Evolutionary conservation across 768 basidiomycete genomes (phyloP).

Genomic region (Leccinum disarticulatum): DNA sequence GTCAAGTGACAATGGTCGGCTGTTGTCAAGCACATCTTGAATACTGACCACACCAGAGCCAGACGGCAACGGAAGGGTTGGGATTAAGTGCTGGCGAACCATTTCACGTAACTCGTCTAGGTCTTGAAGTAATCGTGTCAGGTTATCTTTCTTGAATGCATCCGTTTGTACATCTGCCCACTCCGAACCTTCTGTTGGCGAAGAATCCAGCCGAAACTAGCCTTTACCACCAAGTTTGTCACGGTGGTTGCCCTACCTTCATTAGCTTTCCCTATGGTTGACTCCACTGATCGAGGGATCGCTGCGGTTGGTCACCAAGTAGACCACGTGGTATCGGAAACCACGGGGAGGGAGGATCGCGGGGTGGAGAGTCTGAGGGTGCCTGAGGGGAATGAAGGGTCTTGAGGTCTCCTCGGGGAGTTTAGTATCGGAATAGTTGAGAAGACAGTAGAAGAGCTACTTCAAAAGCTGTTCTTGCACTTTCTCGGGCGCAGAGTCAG

Average conservation of each 20-base stretch:
- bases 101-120: conserved; percentile 51
- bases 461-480: conserved; percentile 70
- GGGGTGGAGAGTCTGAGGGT: conserved; percentile 55
- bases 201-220: conserved; percentile 84
- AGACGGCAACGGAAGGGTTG: conserved; percentile 34
- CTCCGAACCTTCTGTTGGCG: conserved; percentile 66
- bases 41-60: conserved; percentile 25
- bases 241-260: conserved; percentile 86
- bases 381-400: conserved; percentile 73
- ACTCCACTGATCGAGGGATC: conserved; percentile 65
- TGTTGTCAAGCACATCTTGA: conserved; percentile 52
- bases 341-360: conserved; percentile 77
- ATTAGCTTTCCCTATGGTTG: conserved; percentile 82
- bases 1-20: conserved; percentile 68
- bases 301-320: conserved; percentile 79
- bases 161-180: conserved; percentile 70
- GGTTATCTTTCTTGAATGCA: conserved; percentile 84
- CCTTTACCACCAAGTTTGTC: conserved; percentile 77
- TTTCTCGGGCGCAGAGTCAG: conserved; percentile 62
- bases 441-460: conserved; percentile 90
- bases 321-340: conserved; percentile 80
- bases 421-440: conserved; percentile 73
- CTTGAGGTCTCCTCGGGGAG: conserved; percentile 41
- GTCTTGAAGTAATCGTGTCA: conserved; percentile 70
- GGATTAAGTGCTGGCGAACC: conserved; percentile 77